A percentile compares a stretch with the other conserved stretches of the same genome.
phyloP scores from a whole-genome alignment of 108 stramenopile species.

The Cylindrotheca closterium region DNA sequence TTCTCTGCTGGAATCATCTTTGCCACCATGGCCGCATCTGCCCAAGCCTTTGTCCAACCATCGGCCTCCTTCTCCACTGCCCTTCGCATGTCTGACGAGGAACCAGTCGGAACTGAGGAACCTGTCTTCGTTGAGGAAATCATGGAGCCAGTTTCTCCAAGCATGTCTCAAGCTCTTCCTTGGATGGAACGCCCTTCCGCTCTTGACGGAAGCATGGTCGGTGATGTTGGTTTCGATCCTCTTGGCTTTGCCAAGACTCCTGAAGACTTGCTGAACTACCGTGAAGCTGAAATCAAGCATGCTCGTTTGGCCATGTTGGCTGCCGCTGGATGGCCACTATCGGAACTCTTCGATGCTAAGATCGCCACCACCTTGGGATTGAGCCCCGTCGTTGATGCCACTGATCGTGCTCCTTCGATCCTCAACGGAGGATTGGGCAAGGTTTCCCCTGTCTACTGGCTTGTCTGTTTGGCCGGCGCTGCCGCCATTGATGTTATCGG shows the following conservation, averaged over 20 bases:
- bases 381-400: conserved; percentile 46
- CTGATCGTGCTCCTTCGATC: conserved; percentile 76
- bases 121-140: conserved; percentile 2
- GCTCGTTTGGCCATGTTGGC: conserved; percentile 89
- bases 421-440: conserved; percentile 89
- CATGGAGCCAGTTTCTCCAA: conserved; percentile 5
- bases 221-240: conserved; percentile 90
- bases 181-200: conserved; percentile 67
- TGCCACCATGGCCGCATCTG: conserved; percentile 33
- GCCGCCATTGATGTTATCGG: conserved; percentile 77
- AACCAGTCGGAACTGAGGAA: background rate
- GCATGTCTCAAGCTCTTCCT: conserved; percentile 65
- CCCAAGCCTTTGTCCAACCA: conserved; percentile 54
- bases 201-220: conserved; percentile 72
- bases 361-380: conserved; percentile 61
- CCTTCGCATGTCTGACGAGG: conserved; percentile 31
- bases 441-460: conserved; percentile 83
- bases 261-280: conserved; percentile 43
- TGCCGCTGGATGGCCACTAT: conserved; percentile 89
- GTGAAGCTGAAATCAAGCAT: conserved; percentile 93
- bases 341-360: conserved; percentile 74
- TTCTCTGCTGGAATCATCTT: conserved; percentile 38
- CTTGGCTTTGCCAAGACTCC: conserved; percentile 76
- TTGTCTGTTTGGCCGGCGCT: conserved; percentile 52
- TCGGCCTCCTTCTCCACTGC: conserved; percentile 1